Evolutionary conservation across 2,329 filamentous ascomycete species (phyloP).

Genomic region (Monilinia polystroma): DNA sequence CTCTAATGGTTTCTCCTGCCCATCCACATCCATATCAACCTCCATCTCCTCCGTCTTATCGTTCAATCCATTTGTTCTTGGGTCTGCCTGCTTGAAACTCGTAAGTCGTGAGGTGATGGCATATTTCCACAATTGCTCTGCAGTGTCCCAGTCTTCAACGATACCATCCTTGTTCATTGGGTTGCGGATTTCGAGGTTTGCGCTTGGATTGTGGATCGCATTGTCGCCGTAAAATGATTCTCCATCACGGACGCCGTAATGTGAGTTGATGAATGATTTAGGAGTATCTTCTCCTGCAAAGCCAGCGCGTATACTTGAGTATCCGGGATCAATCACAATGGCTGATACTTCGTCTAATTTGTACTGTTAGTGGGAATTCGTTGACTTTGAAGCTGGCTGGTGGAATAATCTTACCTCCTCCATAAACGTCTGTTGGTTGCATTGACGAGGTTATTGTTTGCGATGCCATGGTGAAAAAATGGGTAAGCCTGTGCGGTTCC

Average conservation of each 20-base stretch:
- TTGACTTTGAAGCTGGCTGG: slow-evolving; percentile 12
- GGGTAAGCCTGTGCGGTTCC: background rate
- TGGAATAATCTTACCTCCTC: slow-evolving; percentile 52
- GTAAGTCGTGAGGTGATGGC: slow-evolving; percentile 87
- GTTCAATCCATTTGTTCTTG: slow-evolving; percentile 76
- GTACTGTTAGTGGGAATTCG: slow-evolving; percentile 12
- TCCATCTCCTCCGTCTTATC: slow-evolving; percentile 48
- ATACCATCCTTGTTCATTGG: slow-evolving; percentile 86
- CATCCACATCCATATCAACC: slow-evolving; percentile 56
- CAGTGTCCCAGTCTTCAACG: slow-evolving; percentile 95
- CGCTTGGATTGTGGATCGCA: slow-evolving; percentile 73
- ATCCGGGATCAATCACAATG: slow-evolving; percentile 93
- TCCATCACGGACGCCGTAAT: slow-evolving; percentile 67
- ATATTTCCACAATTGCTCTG: slow-evolving; percentile 87
- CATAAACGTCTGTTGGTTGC: slow-evolving; percentile 62
- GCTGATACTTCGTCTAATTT: slow-evolving; percentile 89
- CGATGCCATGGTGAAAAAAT: slow-evolving; percentile 50
- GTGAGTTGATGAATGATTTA: slow-evolving; percentile 87
- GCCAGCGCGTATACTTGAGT: slow-evolving; percentile 84
- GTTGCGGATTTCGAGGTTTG: slow-evolving; percentile 80
- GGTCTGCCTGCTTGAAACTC: slow-evolving; percentile 66
- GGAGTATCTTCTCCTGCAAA: slow-evolving; percentile 98
- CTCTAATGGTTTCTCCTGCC: slow-evolving; percentile 72
- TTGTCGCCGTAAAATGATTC: slow-evolving; percentile 83
- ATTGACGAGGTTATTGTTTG: slow-evolving; percentile 56